Conservation (phyloP, 108 stramenopile genomes). For the Cyclotella choctawhatcheeana region DNA sequence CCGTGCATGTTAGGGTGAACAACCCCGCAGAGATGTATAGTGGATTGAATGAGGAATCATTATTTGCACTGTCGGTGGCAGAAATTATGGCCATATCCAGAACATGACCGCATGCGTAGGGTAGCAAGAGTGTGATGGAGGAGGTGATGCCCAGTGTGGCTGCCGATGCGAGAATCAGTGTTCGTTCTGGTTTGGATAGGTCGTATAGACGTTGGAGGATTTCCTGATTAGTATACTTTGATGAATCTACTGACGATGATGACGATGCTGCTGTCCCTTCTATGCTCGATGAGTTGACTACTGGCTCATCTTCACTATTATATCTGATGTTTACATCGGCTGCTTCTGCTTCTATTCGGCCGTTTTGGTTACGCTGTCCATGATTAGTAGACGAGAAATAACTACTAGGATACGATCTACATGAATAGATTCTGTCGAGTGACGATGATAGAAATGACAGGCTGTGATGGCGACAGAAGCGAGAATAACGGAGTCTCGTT, state of each 20-base stretch:
- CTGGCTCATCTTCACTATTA: not conserved
- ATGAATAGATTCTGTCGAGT: no score
- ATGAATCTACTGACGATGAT: not conserved
- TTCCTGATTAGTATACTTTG: conserved; percentile 11
- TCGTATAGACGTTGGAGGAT: conserved; percentile 35
- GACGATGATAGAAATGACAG: no score
- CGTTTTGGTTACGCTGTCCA: no score
- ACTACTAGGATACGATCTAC: no score
- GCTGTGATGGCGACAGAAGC: no score
- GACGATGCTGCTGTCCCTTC: not conserved
- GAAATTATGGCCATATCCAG: conserved; percentile 65
- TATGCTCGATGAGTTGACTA: not conserved
- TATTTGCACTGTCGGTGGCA: conserved; percentile 15
- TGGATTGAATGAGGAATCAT: conserved; percentile 32
- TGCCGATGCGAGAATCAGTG: conserved; percentile 60
- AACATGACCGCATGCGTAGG: conserved; percentile 73
- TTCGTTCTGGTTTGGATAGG: conserved; percentile 53
- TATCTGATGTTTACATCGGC: not conserved
- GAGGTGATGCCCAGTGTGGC: conserved; percentile 67
- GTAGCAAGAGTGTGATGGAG: conserved; percentile 74
- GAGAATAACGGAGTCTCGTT: no score
- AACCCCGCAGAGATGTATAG: conserved; percentile 57
- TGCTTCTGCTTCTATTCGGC: no score
- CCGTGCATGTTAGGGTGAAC: conserved; percentile 62
- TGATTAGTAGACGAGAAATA: no score